Base-by-base conservation (phyloP, 208 protist genomes). In the Balamuthia mandrillaris region DNA sequence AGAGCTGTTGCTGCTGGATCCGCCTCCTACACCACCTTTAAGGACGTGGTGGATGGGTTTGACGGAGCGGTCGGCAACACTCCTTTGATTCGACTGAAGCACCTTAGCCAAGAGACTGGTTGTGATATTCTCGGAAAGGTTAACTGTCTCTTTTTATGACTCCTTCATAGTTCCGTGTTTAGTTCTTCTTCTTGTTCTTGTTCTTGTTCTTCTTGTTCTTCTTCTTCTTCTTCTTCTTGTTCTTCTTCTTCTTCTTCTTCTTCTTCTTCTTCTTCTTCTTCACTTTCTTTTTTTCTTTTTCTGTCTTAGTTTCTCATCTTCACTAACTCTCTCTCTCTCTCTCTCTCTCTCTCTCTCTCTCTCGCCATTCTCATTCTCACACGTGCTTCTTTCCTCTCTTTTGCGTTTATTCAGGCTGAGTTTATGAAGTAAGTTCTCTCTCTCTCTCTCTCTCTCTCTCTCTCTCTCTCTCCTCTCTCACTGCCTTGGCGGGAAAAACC, bases 51-150 rank as follows among this genome's bases (percentile, higher is more conserved):
- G 1, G 54, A 31, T 33, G 54, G 18, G 9, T 24, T 24, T 31
- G 12, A 39, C 54, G 29, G 54, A 24, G 29, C 54, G 54, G n/a
- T 31, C 54, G 54, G 81, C 65, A 85, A 52, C 37, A 89, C 87
- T 12, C 87, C 87, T 5, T 61, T 89, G 10, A 66, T 89, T 7
- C 5, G 39, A 5, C 12, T 89, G n/a, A 29, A 49, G 16, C 42
- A 33, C 6, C 21, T 88, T 2, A 81, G 78, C 47, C 27, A 85
- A 18, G 58, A 78, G 42, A 88, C 85, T n/a, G 77, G 77, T 1
- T 88, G 89, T 44, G 75, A 91, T 37, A 88, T 92, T 21, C 7
- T 88, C 16, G 90, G 52, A 16, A 92, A 92, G 49, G 77, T n/a
- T n/a, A n/a, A n/a, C n/a, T n/a, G n/a, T n/a, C n/a, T n/a, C n/a